Evolutionary conservation across 768 basidiomycete genomes (phyloP).

Genomic region (Termitomyces eurrhizus): DNA sequence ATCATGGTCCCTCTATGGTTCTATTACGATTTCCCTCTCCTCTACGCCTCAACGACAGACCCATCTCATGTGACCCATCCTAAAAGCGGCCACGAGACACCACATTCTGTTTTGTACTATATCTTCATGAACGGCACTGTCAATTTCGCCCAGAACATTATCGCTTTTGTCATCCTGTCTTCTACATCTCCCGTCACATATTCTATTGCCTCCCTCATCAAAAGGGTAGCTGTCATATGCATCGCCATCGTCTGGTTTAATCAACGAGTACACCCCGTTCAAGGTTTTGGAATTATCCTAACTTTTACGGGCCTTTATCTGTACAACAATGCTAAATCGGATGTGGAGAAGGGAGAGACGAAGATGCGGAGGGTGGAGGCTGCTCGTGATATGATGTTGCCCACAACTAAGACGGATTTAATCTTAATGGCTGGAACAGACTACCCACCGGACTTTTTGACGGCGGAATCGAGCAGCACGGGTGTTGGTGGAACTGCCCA

Average conservation of each 20-base stretch:
- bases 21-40: constrained; percentile 76
- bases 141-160: constrained; percentile 95
- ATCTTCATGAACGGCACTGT: constrained; percentile 93
- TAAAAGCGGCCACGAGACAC: constrained; percentile 37
- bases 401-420: constrained; percentile 61
- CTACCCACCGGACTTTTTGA: constrained; percentile 29
- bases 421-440: constrained; percentile 42
- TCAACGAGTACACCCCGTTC: constrained; percentile 78
- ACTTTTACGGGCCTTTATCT: constrained; percentile 91
- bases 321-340: constrained; percentile 93
- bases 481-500: constrained; percentile 30
- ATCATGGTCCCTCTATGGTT: constrained; percentile 97
- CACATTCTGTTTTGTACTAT: constrained; percentile 72
- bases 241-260: constrained; percentile 97
- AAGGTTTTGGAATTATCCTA: constrained; percentile 85
- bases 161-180: constrained; percentile 94
- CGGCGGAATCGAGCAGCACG: constrained; percentile 31
- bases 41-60: constrained; percentile 45
- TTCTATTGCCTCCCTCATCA: constrained; percentile 96
- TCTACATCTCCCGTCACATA: constrained; percentile 98
- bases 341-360: constrained; percentile 92
- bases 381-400: constrained; percentile 62
- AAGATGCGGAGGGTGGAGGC: constrained; percentile 78
- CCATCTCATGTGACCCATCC: constrained; percentile 43
- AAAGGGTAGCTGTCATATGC: constrained; percentile 97